Percentiles rank a stretch among this genome's conserved stretches.
Conservation (phyloP, 169 alveolate species). For the Plasmodium malariae region DNA sequence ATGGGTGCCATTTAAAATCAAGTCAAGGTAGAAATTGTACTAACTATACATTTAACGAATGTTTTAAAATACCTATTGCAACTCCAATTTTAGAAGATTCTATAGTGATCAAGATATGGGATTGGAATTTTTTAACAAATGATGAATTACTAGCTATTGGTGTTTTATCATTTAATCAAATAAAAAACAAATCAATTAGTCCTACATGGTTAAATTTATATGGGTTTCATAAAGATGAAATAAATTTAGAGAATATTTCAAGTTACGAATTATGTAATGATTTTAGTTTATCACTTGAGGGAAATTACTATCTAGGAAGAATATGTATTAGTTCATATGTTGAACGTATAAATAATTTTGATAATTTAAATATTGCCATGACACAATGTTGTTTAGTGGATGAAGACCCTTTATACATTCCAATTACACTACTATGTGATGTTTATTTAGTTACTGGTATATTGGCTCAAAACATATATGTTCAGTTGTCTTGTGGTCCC, state of each 20-base stretch:
- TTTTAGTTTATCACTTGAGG: conserved; percentile 66
- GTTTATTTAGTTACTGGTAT: conserved; percentile 88
- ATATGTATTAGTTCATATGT: conserved; percentile 90
- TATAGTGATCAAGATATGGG: conserved; percentile 92
- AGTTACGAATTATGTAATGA: conserved; percentile 46
- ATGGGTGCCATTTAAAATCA: conserved; percentile 91
- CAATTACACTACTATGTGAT: conserved; percentile 89
- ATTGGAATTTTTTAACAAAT: conserved; percentile 71
- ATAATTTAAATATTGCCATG: conserved; percentile 90
- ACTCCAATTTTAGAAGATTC: conserved; percentile 93
- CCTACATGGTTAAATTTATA: conserved; percentile 93
- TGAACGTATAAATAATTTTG: conserved; percentile 86
- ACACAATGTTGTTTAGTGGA: conserved; percentile 88
- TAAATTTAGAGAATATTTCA: conserved; percentile 71
- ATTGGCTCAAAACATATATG: conserved; percentile 68
- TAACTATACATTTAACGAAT: conserved; percentile 92
- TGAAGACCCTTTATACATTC: conserved; percentile 89
- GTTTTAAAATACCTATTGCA: conserved; percentile 92
- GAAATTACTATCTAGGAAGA: conserved; percentile 89
- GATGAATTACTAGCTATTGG: conserved; percentile 84
- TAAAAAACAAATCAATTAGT: conserved; percentile 81
- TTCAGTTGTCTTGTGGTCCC: conserved; percentile 91
- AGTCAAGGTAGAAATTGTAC: conserved; percentile 82
- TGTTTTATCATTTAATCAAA: conserved; percentile 84
- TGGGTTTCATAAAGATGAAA: conserved; percentile 84